Percentiles rank a stretch among this genome's conserved stretches.
Conservation (phyloP, 129 eudicot species). For the Flaveria robusta region DNA sequence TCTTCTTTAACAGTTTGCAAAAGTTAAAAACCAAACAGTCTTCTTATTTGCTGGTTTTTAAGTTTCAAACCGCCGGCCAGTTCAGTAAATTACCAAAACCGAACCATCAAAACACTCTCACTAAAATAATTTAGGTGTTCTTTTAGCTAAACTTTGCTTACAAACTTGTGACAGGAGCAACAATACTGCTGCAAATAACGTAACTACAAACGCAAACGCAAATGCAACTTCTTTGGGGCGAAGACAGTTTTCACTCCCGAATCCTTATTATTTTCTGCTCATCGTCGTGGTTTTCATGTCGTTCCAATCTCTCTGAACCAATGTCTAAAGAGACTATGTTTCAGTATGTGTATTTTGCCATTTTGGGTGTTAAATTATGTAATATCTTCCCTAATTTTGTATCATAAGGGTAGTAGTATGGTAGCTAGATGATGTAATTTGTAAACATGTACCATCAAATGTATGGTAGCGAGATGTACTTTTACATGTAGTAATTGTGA, state of each 20-base stretch:
- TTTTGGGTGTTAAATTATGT: slow-evolving; percentile 2
- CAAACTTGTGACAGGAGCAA: slow-evolving; percentile 52
- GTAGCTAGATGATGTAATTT: background rate
- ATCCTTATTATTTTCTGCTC: slow-evolving; percentile 31
- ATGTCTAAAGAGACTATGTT: slow-evolving; percentile 10
- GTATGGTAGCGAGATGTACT: background rate
- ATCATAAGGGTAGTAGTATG: slow-evolving; percentile 12
- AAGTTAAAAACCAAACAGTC: no score
- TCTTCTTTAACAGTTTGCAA: no score
- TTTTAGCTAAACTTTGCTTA: background rate
- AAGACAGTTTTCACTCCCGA: slow-evolving; percentile 20
- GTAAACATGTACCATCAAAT: slow-evolving; percentile 8
- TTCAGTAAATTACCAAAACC: background rate
- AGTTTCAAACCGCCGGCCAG: background rate
- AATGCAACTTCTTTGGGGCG: slow-evolving; percentile 48
- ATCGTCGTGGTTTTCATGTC: slow-evolving; percentile 24
- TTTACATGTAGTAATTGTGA: background rate
- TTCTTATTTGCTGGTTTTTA: background rate
- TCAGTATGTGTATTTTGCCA: background rate
- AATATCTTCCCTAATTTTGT: slow-evolving; percentile 17
- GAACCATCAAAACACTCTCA: background rate
- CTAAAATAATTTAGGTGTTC: background rate
- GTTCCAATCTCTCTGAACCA: slow-evolving; percentile 23
- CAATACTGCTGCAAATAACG: slow-evolving; percentile 54
- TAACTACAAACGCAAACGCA: slow-evolving; percentile 46